Base-by-base conservation (phyloP, 2,329 filamentous ascomycete species). In the Phaeoacremonium minimum region DNA sequence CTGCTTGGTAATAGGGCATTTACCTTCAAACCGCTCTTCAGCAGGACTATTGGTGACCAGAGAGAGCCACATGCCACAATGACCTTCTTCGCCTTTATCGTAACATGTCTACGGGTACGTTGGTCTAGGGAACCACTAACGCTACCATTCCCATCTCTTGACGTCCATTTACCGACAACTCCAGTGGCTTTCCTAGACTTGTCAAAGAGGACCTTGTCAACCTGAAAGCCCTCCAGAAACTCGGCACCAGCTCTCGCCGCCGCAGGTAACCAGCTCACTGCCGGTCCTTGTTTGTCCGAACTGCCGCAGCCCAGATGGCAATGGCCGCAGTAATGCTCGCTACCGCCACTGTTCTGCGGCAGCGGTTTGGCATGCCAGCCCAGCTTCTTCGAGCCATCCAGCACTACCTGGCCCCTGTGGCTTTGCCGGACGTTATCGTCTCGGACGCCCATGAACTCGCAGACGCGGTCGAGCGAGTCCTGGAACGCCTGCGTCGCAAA, bases 141-240 rank as follows among this genome's bases (percentile, higher is more conserved):
- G 4, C 73, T 71, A 9, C 83, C 79, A 15, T 74, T 63, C 28
- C 66, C 64, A 47, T 87, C 85, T 40, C 86, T 75, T 1, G 84
- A 83, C 4, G 73, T 78, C 90, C 88, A 95, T 6, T 67, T 68
- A 3, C 89, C 90, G 39, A 77, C 64, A 2, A 95, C 72, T 0
- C 90, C 90, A 1, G 71, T 73, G 0, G 86, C 87, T 4, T 70
- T 72, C 46, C 71, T 75, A 7, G 62, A 65, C 12, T 73, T 66
- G 15, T 80, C 76, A 55, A 95, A 95, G 0, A 85, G 46, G 13
- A 96, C 68, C 41, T 74, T 73, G 11, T 86, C 75, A 1, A 81
- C 85, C 15, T 80, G 61, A 50, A 93, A 87, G 0, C 89, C 89
- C 65, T 96, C 88, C 39, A 94, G 75, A 54, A 95, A 95, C 45